Conservation (phyloP, 352 stramenopile species). For the Phytophthora sp. region DNA sequence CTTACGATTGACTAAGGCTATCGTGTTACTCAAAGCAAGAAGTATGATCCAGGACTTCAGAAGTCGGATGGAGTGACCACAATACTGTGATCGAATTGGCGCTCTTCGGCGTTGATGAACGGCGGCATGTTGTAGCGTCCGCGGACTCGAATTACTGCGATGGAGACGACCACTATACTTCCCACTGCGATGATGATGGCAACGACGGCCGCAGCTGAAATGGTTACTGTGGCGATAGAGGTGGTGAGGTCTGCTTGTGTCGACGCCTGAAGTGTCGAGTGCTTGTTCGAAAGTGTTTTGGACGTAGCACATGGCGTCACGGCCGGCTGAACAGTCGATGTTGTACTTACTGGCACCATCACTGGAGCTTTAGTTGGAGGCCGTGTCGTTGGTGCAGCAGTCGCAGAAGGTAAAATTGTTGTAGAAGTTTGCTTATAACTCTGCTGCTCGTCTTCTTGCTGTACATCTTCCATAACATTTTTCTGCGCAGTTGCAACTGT, state of each 20-base stretch:
- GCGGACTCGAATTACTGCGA: conserved; percentile 15
- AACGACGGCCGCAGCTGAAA: conserved; percentile 22
- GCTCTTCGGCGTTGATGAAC: not conserved
- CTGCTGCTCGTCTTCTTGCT: not conserved
- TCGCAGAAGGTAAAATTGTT: not conserved
- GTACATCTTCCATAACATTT: not conserved
- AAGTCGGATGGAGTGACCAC: conserved; percentile 31
- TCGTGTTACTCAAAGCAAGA: not conserved
- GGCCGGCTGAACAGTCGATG: not conserved
- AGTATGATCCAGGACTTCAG: not conserved
- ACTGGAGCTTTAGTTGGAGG: not conserved
- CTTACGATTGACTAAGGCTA: too few relatives aligned
- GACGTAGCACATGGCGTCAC: conserved; percentile 8
- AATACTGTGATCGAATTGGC: conserved; percentile 19
- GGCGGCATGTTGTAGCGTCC: not conserved
- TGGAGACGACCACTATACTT: conserved; percentile 17
- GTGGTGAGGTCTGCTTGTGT: conserved; percentile 8
- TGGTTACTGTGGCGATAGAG: conserved; percentile 5
- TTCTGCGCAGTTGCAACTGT: too few relatives aligned
- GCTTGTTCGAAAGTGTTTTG: not conserved
- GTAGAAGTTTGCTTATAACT: not conserved
- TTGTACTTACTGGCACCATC: not conserved
- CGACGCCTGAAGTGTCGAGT: conserved; percentile 11
- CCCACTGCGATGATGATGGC: conserved; percentile 25
- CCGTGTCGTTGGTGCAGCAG: conserved; percentile 2